These are phyloP conservation scores for Lodderomyces jiufengensis DNA, from an alignment of 1,139 yeast genomes.

Conservation along the genomic window DNA sequence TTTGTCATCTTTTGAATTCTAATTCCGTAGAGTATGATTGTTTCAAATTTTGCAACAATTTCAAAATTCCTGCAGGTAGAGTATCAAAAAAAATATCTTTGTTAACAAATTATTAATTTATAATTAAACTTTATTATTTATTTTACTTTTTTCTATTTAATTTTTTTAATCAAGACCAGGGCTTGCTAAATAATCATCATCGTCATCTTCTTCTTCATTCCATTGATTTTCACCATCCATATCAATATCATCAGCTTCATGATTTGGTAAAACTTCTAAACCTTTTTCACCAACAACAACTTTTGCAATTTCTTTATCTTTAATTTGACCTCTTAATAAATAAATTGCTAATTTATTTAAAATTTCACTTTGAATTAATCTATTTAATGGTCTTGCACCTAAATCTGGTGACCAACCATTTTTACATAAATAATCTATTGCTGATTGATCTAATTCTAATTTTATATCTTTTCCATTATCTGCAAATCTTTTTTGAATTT, in stretches of 20 bases:
- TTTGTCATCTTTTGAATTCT: no score
- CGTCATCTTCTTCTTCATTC: conserved; percentile 54
- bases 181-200: conserved; percentile 39
- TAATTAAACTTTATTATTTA: no score
- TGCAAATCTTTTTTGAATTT: conserved; percentile 81
- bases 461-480: conserved; percentile 74
- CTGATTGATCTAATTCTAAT: conserved; percentile 66
- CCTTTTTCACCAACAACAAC: conserved; percentile 63
- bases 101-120: no score
- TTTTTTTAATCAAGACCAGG: neutral
- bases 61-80: no score
- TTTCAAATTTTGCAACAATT: no score
- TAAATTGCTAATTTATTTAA: conserved; percentile 86
- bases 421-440: conserved; percentile 74
- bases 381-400: conserved; percentile 97
- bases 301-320: conserved; percentile 79
- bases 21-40: no score
- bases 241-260: conserved; percentile 59
- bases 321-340: conserved; percentile 80
- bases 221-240: conserved; percentile 48
- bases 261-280: conserved; percentile 81
- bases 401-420: conserved; percentile 89
- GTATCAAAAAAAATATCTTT: no score
- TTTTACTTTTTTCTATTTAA: neutral
- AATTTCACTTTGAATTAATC: conserved; percentile 84